Evolutionary conservation across 2,329 filamentous ascomycete genomes (phyloP), one percentile per base, ranked within the genome.

Genomic region (Arthrobotrys megalospora): DNA sequence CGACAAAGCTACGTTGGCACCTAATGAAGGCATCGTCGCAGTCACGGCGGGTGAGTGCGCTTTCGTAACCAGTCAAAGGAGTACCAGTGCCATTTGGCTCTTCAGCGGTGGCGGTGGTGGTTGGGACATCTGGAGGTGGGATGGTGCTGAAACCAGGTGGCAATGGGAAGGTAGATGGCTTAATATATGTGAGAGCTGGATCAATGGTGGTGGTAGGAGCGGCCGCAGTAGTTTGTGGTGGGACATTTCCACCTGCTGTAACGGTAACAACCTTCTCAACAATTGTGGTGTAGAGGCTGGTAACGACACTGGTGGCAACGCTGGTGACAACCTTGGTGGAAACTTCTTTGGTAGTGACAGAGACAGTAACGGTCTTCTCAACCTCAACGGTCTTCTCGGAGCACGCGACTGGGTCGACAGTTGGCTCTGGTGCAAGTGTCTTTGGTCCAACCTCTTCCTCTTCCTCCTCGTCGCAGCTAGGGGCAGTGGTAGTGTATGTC

Each of bases 181-280:
- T 38, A 12, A n/a, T 1, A 32, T 60, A 62, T 16, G 53, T 34
- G 1, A 24, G 5, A 4, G 34, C 24, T 45, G 69, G 58, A 10
- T 6, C 48, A 24, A 34, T 28, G 11, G 68, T 64, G 34, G 52
- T 48, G 8, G n/a, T 58, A 14, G 58, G 53, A 24, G 34, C 10
- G 1, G 34, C 34, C n/a, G 28, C 36, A 16, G 55, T 43, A n/a
- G 55, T 60, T 36, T 24, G 36, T 1, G 55, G 36, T 60, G 55
- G 55, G n/a, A 43, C 55, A 28, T 60, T 28, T 41, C 55, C 55
- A 43, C 36, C 55, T 16, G 12, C 8, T 12, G 67, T 84, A 68
- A 78, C 65, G 12, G 66, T 72, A 28, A 77, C 67, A 11, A 60
- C 72, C 73, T 77, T 77, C 60, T 77, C 73, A 16, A 77, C 32